Base-by-base conservation (phyloP, 345 rosid species). In the Pistacia vera region DNA sequence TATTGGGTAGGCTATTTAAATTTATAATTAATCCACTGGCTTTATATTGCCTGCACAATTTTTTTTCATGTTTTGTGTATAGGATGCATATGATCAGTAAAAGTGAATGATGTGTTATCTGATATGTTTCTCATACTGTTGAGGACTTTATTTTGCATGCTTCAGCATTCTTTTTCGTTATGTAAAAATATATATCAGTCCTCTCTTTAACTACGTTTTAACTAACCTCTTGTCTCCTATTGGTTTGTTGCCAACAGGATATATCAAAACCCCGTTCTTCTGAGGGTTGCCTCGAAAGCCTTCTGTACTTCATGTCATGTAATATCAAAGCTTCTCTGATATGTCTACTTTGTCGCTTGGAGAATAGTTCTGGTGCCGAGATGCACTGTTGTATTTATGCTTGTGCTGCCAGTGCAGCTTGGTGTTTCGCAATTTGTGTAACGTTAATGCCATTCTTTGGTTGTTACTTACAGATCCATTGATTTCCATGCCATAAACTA, bases 281-380 rank as follows among this genome's bases (percentile, higher is more conserved):
- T 90, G n/a, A 83, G 86, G 72, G 94, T 80, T 44, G 98, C 98
- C 66, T 81, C 98, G 0, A 90, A 91, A 77, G 98, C 93, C 57
- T 90, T 96, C 83, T 93, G 97, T 97, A 87, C 94, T 56, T 96
- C 99, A 2, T 91, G 95, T 63, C 87, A 89, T 59, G 93, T 90
- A 4, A 86, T 96, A 77, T 91, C 97, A 62, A 92, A 96, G 90
- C 91, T 96, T 77, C 86, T 92, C 63, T 95, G 89, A 92, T 75
- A 62, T 58, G 38, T 48, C 33, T 20, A 68, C 1, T 6, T 44
- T 35, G 48, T 44, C 41, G 58, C 66, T 22, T 11, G 70, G 71
- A 46, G 71, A 46, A 38, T 17, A 61, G 63, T 52, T 57, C 9
- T 63, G 57, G 77, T 73, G 33, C 68, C 60, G 67, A 69, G 80